Conservation (phyloP, 2,329 filamentous ascomycete species). For the Hymenoscyphus infarciens region DNA sequence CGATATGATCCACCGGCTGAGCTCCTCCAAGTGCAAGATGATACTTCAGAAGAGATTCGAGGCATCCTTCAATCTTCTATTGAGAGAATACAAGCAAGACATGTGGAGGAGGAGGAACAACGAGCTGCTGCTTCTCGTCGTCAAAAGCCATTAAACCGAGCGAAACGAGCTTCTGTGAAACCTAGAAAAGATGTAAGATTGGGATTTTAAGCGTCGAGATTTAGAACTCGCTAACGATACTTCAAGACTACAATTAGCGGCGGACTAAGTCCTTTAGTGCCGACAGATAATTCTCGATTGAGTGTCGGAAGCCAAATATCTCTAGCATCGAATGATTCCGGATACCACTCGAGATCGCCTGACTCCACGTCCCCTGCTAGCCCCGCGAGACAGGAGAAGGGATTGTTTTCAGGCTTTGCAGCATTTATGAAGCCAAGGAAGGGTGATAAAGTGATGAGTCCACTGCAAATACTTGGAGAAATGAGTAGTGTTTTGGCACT, state of each 20-base stretch:
- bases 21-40: slow-evolving; percentile 39
- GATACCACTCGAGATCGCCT: slow-evolving; percentile 22
- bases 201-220: slow-evolving; percentile 5
- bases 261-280: slow-evolving; percentile 6
- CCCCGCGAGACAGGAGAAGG: not conserved
- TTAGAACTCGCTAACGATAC: not conserved
- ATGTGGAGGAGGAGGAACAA: slow-evolving; percentile 35
- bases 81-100: slow-evolving; percentile 41
- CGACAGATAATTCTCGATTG: slow-evolving; percentile 8
- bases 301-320: slow-evolving; percentile 20
- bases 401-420: slow-evolving; percentile 1
- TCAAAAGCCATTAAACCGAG: slow-evolving; percentile 30
- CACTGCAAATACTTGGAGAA: not conserved
- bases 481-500: slow-evolving; percentile 5
- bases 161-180: slow-evolving; percentile 14
- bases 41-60: slow-evolving; percentile 41
- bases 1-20: slow-evolving; percentile 45
- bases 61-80: slow-evolving; percentile 45
- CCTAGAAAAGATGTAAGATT: slow-evolving; percentile 28
- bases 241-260: slow-evolving; percentile 2
- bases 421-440: slow-evolving; percentile 2
- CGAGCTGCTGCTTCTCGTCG: slow-evolving; percentile 32
- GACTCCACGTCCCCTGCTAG: not conserved
- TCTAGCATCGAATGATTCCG: slow-evolving; percentile 21
- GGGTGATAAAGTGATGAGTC: not conserved